Evolutionary conservation across 768 basidiomycete species (phyloP).

Genomic region (Tricholoma saponaceum): DNA sequence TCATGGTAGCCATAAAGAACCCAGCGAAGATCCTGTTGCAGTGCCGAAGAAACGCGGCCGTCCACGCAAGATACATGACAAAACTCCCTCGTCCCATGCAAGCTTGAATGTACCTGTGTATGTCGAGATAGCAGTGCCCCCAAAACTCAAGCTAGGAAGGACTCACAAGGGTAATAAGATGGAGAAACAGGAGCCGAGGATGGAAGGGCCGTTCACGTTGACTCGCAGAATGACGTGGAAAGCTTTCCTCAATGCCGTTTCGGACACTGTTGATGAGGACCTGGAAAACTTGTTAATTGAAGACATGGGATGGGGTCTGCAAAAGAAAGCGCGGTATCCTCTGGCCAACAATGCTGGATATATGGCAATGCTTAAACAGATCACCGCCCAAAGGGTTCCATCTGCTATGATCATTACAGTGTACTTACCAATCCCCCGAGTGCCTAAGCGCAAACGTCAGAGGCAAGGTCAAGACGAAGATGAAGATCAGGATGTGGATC

Average conservation of each 20-base stretch:
- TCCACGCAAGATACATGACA: background rate
- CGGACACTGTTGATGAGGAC: background rate
- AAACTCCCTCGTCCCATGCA: background rate
- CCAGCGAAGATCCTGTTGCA: no score
- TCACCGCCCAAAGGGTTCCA: background rate
- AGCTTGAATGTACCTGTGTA: background rate
- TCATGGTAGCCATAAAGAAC: no score
- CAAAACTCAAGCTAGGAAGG: background rate
- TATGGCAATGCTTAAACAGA: slow-evolving; percentile 1
- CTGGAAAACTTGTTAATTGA: background rate
- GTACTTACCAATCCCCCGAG: background rate
- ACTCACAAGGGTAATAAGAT: slow-evolving; percentile 1
- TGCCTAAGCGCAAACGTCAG: background rate
- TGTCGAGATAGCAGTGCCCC: background rate
- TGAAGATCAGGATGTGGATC: background rate
- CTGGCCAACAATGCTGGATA: background rate
- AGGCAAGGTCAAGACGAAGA: background rate
- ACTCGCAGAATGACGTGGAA: background rate
- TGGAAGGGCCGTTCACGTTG: slow-evolving; percentile 4
- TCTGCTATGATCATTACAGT: no score
- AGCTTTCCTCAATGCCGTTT: background rate
- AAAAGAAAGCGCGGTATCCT: background rate
- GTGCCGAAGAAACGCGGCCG: background rate
- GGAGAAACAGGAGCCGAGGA: background rate
- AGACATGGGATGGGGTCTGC: slow-evolving; percentile 3